A percentile compares a stretch with the other conserved stretches of the same genome.
These are phyloP conservation scores for Hygrophoropsis aurantiaca DNA, from an alignment of 768 basidiomycete species.

Conservation along the genomic window DNA sequence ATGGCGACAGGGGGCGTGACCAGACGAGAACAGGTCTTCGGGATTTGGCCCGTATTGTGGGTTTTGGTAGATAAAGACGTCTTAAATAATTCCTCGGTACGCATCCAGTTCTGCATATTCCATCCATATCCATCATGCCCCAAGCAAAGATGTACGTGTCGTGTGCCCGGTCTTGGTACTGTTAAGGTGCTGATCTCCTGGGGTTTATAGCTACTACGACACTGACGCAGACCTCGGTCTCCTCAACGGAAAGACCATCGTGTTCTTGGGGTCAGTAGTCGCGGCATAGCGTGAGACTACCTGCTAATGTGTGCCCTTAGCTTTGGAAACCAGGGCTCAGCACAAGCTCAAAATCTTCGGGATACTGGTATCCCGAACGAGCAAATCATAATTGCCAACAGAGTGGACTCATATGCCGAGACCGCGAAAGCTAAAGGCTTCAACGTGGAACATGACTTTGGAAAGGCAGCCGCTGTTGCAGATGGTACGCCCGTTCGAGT, in stretches of 20 bases:
- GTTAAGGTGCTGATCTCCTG: neutral
- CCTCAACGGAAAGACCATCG: constrained; percentile 50
- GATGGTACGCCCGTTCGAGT: constrained; percentile 42
- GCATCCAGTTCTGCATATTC: neutral
- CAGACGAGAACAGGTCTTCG: constrained; percentile 1
- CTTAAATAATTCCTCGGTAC: neutral
- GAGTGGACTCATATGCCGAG: constrained; percentile 55
- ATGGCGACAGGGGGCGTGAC: constrained; percentile 11
- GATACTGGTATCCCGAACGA: constrained; percentile 62
- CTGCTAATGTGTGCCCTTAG: constrained; percentile 25
- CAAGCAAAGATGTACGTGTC: constrained; percentile 56
- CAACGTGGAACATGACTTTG: constrained; percentile 55
- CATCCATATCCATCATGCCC: constrained; percentile 15
- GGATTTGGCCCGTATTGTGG: constrained; percentile 4
- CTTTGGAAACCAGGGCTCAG: constrained; percentile 67
- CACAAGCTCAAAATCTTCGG: constrained; percentile 66
- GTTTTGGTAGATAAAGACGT: neutral
- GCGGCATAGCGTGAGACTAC: neutral
- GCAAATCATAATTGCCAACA: constrained; percentile 59
- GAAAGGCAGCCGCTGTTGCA: constrained; percentile 52
- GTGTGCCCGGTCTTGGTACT: neutral
- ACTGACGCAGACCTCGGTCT: constrained; percentile 53
- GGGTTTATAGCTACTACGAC: constrained; percentile 47
- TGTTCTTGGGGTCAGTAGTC: constrained; percentile 53
- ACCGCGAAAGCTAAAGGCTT: constrained; percentile 58